Percentiles rank a stretch among this genome's conserved stretches.
phyloP scores from a whole-genome alignment of 495 filamentous ascomycete genomes.

The Penicillium paxilli region DNA sequence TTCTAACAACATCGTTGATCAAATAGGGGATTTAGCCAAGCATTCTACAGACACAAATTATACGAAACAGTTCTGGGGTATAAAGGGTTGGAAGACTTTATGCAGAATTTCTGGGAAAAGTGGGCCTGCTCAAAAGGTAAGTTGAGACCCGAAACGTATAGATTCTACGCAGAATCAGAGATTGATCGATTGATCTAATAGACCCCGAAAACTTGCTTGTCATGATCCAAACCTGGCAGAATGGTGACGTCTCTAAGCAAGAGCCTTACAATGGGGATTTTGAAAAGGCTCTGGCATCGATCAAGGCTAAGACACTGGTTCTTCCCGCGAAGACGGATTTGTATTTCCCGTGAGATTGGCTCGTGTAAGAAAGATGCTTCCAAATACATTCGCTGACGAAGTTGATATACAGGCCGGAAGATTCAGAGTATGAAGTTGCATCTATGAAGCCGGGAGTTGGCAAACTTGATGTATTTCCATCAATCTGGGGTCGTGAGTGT shows the following conservation, averaged over 20 bases:
- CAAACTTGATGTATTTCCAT: constrained; percentile 55
- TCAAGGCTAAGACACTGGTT: constrained; percentile 67
- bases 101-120: constrained; percentile 69
- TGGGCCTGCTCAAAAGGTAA: constrained; percentile 67
- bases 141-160: neutral
- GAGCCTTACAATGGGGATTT: constrained; percentile 66
- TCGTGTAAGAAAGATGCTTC: neutral
- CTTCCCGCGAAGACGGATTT: constrained; percentile 67
- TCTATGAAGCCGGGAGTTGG: constrained; percentile 64
- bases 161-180: neutral
- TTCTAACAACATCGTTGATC: neutral
- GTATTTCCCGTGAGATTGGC: constrained; percentile 64
- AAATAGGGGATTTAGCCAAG: constrained; percentile 63
- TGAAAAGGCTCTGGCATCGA: constrained; percentile 61
- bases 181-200: constrained; percentile 14
- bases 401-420: constrained; percentile 51
- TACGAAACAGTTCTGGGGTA: constrained; percentile 61
- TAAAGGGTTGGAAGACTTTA: constrained; percentile 66
- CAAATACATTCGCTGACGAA: constrained; percentile 10
- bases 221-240: constrained; percentile 75
- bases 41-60: constrained; percentile 68
- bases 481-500: constrained; percentile 67
- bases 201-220: constrained; percentile 67
- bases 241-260: constrained; percentile 63
- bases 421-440: constrained; percentile 66